Evolutionary conservation across 495 filamentous ascomycete genomes (phyloP), one percentile per base, ranked within the genome.

Genomic region (Darksidea phi): DNA sequence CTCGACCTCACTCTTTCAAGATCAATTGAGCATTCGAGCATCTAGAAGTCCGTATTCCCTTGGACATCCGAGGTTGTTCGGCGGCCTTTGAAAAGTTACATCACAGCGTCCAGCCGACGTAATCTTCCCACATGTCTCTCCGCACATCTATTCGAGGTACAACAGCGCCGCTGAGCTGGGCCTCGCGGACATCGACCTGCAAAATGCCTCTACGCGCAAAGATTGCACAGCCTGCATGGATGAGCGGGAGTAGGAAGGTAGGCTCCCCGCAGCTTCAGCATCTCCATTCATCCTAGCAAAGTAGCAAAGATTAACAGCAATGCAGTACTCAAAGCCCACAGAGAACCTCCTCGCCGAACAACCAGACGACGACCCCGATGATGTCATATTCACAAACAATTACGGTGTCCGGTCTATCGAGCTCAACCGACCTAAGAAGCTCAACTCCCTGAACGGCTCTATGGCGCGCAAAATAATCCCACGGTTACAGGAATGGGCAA

Each of bases 401-500:
- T 94, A 94, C 77, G 94, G 93, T 51, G 80, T 97, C 37, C 89
- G 94, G 53, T 89, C 88, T 67, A 86, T 98, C 70, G 89, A 96
- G 76, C 88, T 98, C 59, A 97, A 98, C 79, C 85, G 94, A 26
- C 94, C 93, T 12, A 79, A 80, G 67, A 95, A 95, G 77, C 79
- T 89, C 64, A 97, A 98, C 73, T 86, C 91, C 28, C 82, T 98
- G 62, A 88, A 95, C 72, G 88, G 84, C 45, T 96, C 91, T 57
- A 98, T 98, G 94, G 88, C 84, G 34, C 82, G 87, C 55, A 97
- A 97, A 77, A 97, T 97, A 63, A 72, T 89, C 47, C 89, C 91
- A 23, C 82, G 95, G 48, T 71, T 98, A 66, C 67, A 87, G 76
- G 91, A 97, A 80, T 97, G 90, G 90, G 81, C 88, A 72, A 94